Evolutionary conservation across 2,329 filamentous ascomycete genomes (phyloP).

Genomic region (Colletotrichum limetticola): DNA sequence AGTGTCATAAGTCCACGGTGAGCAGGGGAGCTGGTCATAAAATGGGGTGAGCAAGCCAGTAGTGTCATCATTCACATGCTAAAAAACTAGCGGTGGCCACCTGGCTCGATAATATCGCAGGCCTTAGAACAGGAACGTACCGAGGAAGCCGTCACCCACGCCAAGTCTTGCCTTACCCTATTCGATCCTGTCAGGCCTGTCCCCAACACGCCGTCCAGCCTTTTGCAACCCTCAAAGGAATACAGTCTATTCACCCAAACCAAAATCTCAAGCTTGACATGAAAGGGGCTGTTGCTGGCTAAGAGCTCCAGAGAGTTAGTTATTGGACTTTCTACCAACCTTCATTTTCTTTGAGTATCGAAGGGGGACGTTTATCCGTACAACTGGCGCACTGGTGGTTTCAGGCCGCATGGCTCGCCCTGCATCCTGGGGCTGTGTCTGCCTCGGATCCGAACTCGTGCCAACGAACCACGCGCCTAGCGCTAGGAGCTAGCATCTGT

Average conservation of each 20-base stretch:
- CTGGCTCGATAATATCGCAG: constrained; percentile 12
- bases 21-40: constrained; percentile 2
- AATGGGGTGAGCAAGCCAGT: constrained; percentile 7
- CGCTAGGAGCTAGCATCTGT: constrained; percentile 25
- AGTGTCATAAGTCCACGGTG: constrained; percentile 14
- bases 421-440: constrained; percentile 23
- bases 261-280: constrained; percentile 8
- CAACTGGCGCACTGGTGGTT: constrained; percentile 36
- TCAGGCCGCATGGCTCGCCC: constrained; percentile 30
- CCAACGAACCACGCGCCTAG: constrained; percentile 22
- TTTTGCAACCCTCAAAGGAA: constrained; percentile 1
- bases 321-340: neutral
- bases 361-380: constrained; percentile 16
- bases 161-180: constrained; percentile 4
- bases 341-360: constrained; percentile 5
- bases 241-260: constrained; percentile 8
- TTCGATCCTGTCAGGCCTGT: constrained; percentile 19
- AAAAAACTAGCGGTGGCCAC: constrained; percentile 29
- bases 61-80: constrained; percentile 32
- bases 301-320: neutral
- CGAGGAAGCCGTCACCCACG: constrained; percentile 24
- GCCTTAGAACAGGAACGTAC: constrained; percentile 15
- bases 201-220: neutral
- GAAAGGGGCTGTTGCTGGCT: constrained; percentile 12
- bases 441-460: constrained; percentile 35